phyloP scores from a whole-genome alignment of 768 basidiomycete genomes.

The Pisolithus orientalis region DNA sequence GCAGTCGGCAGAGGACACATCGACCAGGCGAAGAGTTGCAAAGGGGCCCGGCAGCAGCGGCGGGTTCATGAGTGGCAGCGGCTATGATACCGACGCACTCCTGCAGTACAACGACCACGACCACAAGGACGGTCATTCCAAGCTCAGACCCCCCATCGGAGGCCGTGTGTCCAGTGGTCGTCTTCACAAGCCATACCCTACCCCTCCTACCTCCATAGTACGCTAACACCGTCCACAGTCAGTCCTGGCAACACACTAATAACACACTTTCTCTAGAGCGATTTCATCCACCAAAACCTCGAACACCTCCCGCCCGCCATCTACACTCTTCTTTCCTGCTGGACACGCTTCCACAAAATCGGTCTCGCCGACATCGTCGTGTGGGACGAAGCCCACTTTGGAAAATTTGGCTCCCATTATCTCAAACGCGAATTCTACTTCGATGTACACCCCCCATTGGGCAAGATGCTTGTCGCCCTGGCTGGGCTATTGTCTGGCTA shows the following conservation, averaged over 20 bases:
- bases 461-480: slow-evolving; percentile 97
- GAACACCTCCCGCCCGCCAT: slow-evolving; percentile 73
- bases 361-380: slow-evolving; percentile 82
- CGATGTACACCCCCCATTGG: slow-evolving; percentile 96
- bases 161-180: slow-evolving; percentile 52
- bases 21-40: slow-evolving; percentile 39
- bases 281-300: slow-evolving; percentile 74
- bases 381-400: slow-evolving; percentile 99
- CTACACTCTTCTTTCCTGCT: slow-evolving; percentile 92
- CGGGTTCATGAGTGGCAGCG: slow-evolving; percentile 22
- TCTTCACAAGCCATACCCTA: slow-evolving; percentile 50
- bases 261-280: slow-evolving; percentile 38
- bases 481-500: slow-evolving; percentile 90
- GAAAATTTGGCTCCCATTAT: slow-evolving; percentile 97
- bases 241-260: background rate
- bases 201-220: slow-evolving; percentile 63
- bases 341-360: slow-evolving; percentile 92
- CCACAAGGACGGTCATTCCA: slow-evolving; percentile 63
- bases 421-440: slow-evolving; percentile 99
- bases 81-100: slow-evolving; percentile 20
- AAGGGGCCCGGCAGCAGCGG: slow-evolving; percentile 29
- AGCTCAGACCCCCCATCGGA: slow-evolving; percentile 31
- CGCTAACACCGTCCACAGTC: slow-evolving; percentile 15
- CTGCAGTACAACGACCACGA: slow-evolving; percentile 42
- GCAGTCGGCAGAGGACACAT: slow-evolving; percentile 37